A percentile compares a stretch with the other conserved stretches of the same genome.
Conservation (phyloP, 139 green algal species). For the Chlorella sp. region DNA sequence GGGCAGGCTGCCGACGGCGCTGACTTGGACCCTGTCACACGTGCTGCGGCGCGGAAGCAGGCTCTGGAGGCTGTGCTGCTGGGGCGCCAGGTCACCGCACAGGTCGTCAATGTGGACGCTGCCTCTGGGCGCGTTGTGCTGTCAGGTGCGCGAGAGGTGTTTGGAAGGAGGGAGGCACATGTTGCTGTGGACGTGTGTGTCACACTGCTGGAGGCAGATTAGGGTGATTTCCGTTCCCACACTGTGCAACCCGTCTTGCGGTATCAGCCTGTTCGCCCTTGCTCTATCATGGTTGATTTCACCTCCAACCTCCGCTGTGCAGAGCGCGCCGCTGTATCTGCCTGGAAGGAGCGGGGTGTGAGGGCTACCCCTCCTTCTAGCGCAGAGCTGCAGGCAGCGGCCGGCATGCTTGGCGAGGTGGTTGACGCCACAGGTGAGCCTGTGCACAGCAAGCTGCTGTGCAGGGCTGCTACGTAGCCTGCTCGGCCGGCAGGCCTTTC, state of each 20-base stretch:
- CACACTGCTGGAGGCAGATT: too few relatives aligned
- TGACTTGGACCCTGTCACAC: background rate
- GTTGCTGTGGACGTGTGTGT: too few relatives aligned
- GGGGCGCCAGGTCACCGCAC: background rate
- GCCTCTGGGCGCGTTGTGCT: slow-evolving; percentile 1
- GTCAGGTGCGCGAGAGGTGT: background rate
- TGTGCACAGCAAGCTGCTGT: too few relatives aligned
- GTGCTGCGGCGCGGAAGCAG: background rate
- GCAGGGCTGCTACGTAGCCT: too few relatives aligned
- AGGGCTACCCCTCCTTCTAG: background rate
- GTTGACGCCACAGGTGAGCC: slow-evolving; percentile 5
- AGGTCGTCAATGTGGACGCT: slow-evolving; percentile 1
- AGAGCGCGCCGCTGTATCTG: background rate
- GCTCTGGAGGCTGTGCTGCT: slow-evolving; percentile 9
- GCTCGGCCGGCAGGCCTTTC: too few relatives aligned
- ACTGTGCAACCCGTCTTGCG: too few relatives aligned
- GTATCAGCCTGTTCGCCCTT: background rate
- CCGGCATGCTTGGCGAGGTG: background rate
- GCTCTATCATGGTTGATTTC: background rate
- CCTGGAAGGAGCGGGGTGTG: background rate
- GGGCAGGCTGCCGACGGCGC: background rate
- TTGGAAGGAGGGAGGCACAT: too few relatives aligned
- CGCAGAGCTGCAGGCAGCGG: slow-evolving; percentile 13
- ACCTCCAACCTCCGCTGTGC: background rate
- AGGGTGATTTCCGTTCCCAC: too few relatives aligned